phyloP scores from a whole-genome alignment of 305 asterid genomes.

The Ilex paraguariensis region DNA sequence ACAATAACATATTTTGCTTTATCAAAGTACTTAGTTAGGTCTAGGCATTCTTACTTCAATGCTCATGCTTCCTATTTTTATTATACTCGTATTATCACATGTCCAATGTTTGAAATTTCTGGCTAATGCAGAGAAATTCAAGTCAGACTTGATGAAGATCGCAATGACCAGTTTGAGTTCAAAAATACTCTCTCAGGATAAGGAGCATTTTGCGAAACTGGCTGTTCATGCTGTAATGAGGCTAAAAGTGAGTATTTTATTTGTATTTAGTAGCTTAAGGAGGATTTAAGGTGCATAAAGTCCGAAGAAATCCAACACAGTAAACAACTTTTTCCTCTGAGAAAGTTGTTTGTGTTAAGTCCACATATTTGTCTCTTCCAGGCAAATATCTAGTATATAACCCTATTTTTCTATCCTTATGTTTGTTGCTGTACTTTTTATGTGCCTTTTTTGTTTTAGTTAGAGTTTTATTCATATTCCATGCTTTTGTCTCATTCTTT shows the following conservation, averaged over 20 bases:
- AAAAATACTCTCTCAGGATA: conserved; percentile 88
- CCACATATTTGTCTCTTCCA: background rate
- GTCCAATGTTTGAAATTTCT: background rate
- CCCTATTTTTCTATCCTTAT: background rate
- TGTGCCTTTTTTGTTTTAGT: background rate
- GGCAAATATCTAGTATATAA: too few species aligned
- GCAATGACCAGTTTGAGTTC: conserved; percentile 96
- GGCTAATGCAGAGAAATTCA: conserved; percentile 59
- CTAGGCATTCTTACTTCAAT: too few species aligned
- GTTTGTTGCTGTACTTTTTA: background rate
- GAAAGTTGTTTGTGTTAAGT: background rate
- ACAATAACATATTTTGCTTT: too few species aligned
- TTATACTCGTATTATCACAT: background rate
- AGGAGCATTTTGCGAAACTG: conserved; percentile 77
- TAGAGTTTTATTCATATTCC: too few species aligned
- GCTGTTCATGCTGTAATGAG: conserved; percentile 95
- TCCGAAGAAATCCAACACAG: too few species aligned
- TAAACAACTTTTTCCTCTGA: too few species aligned
- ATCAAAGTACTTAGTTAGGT: too few species aligned
- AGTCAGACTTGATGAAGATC: conserved; percentile 71
- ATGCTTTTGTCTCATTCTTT: too few species aligned
- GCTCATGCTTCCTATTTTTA: too few species aligned
- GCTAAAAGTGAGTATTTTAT: conserved; percentile 50
- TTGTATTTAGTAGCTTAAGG: conserved; percentile 12
- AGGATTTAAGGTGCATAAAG: too few species aligned